phyloP scores from a whole-genome alignment of 768 basidiomycete species.

The Cystofilobasidium bisporidii region DNA sequence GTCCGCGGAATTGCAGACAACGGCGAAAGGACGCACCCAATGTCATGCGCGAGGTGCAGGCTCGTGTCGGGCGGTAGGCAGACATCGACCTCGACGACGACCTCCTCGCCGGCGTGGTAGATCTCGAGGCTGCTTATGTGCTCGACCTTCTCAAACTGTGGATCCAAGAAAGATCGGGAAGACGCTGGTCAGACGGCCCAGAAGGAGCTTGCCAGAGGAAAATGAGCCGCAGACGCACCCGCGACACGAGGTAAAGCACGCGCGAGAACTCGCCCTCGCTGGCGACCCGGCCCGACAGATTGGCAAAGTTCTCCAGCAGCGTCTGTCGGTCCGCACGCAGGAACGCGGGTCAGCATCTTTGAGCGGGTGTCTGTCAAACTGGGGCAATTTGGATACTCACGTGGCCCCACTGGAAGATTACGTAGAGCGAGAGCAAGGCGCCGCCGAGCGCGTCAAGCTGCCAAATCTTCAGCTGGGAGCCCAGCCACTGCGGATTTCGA shows the following conservation, averaged over 20 bases:
- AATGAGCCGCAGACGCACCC: constrained; percentile 4
- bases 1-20: neutral
- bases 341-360: too few relatives aligned
- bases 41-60: constrained; percentile 22
- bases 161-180: neutral
- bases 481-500: constrained; percentile 10
- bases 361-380: too few relatives aligned
- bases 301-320: constrained; percentile 24
- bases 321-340: too few relatives aligned
- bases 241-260: constrained; percentile 23
- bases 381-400: constrained; percentile 1
- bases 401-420: constrained; percentile 25
- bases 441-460: constrained; percentile 25
- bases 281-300: constrained; percentile 17
- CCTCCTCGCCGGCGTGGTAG: constrained; percentile 23
- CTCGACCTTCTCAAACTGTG: neutral
- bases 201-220: neutral
- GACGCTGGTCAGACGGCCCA: neutral
- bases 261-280: constrained; percentile 9
- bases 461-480: constrained; percentile 1
- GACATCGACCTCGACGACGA: constrained; percentile 25
- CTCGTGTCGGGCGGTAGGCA: constrained; percentile 22
- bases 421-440: constrained; percentile 16
- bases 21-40: constrained; percentile 3
- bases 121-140: constrained; percentile 10